These are phyloP conservation scores for Cercophora newfieldiana DNA, from an alignment of 495 filamentous ascomycete genomes.

Conservation along the genomic window DNA sequence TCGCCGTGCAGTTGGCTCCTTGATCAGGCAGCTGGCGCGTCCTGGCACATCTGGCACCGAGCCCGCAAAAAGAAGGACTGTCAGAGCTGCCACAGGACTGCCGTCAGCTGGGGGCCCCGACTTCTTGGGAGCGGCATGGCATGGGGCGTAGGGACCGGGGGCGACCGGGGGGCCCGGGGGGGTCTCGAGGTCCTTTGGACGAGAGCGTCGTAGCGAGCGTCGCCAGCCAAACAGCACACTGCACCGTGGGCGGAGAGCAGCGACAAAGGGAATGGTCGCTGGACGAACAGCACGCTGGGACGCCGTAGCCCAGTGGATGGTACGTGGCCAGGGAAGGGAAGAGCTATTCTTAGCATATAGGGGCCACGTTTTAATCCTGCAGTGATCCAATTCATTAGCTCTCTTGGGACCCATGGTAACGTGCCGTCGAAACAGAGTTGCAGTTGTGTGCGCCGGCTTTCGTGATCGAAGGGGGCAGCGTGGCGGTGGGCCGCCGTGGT, in stretches of 20 bases:
- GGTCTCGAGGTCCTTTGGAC: slow-evolving; percentile 37
- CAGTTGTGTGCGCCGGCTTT: slow-evolving; percentile 38
- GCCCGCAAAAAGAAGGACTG: neutral
- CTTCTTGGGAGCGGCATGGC: slow-evolving; percentile 26
- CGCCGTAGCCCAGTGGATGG: slow-evolving; percentile 27
- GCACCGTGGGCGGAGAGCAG: slow-evolving; percentile 16
- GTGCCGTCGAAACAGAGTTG: slow-evolving; percentile 41
- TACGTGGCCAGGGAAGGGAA: slow-evolving; percentile 31
- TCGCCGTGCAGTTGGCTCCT: slow-evolving; percentile 5
- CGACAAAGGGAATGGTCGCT: slow-evolving; percentile 20
- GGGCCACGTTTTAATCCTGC: slow-evolving; percentile 41
- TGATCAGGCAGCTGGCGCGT: slow-evolving; percentile 29
- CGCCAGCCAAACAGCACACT: neutral
- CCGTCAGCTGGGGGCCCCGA: slow-evolving; percentile 30
- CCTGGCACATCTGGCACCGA: neutral
- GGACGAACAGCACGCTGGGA: slow-evolving; percentile 4
- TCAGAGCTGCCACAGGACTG: neutral
- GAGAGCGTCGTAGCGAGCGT: slow-evolving; percentile 19
- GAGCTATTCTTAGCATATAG: slow-evolving; percentile 45
- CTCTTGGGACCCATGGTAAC: slow-evolving; percentile 41
- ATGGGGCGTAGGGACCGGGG: slow-evolving; percentile 18
- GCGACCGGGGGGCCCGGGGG: slow-evolving; percentile 12
- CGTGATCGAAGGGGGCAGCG: slow-evolving; percentile 23
- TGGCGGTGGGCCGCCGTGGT: slow-evolving; percentile 20
- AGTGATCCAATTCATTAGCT: slow-evolving; percentile 40